Evolutionary conservation across 2,329 filamentous ascomycete species (phyloP), one percentile per base, ranked within the genome.

Genomic region (Fusarium subtropicale): DNA sequence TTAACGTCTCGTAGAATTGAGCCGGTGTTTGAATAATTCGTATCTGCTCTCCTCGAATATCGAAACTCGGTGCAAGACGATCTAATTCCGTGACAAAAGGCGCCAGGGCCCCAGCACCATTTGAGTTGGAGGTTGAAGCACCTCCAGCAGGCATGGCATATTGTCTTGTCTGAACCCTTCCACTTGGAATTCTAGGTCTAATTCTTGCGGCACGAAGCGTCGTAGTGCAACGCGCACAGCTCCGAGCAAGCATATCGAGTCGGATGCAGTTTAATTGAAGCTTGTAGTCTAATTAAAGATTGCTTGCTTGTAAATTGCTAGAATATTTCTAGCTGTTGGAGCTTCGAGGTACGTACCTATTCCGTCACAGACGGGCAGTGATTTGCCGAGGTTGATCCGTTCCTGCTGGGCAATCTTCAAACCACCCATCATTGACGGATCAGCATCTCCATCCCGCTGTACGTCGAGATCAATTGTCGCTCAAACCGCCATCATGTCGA

Each of bases 1-100:
- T 97, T 62, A 99, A 83, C 10, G 91, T 93, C 72, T 92, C 89
- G 80, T 97, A 99, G 78, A 99, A 99, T 55, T 95, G 92, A n/a
- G 87, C 81, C 0, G 96, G 96, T 4, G 91, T 91, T 72, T 90
- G 87, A 15, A 99, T 80, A 22, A 99, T 91, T 13, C 87, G 85
- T 51, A 99, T 91, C 61, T 95, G 89, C 7, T 92, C 92, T 3
- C 93, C 92, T 28, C 90, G 84, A 28, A 99, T 85, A 76, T 94
- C 92, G 73, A 99, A 97, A 45, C 92, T 91, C n/a, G 96, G 96
- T 5, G 94, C 92, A 69, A 98, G 88, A 73, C 87, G 91, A 79
- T 99, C 96, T 64, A 99, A 83, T 79, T 99, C 94, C 73, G 80
- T 80, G 76, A 87, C 78, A 76, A 92, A 84, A 15, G 86, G 85